Base-by-base conservation (phyloP, 2,329 filamentous ascomycete genomes). In the Apiospora koreana region DNA sequence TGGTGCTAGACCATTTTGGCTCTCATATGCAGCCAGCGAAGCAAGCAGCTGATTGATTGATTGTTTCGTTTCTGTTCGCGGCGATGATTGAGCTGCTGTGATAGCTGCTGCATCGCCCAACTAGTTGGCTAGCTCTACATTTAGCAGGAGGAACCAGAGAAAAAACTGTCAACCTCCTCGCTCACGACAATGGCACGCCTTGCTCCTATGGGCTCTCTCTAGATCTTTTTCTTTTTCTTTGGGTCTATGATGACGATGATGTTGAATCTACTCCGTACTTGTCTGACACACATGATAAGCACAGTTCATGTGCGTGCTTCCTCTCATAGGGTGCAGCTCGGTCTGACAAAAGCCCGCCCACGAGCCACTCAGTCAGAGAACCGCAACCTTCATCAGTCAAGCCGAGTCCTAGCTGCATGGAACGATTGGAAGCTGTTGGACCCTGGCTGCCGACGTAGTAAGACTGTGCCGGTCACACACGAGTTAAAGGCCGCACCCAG, bases 251-350 rank as follows among this genome's bases (percentile, higher is more conserved):
- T 58, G 50, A 31, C 12, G 46, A 25, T 28, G 48, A 54, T 21
- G 50, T 21, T 21, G 50, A 35, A 58, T 12, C 25, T 18, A 54
- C 23, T 50, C 12, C 48, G 31, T 21, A 21, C 50, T 21, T 58
- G 50, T 21, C 50, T 31, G 9, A 35, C 50, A 58, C 50, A 43
- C 12, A 42, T 43, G 41, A 43, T 43, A 35, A 58, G 50, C 7
- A 62, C 31, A 18, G 54, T 62, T 38, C 54, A 62, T 62, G 54
- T 62, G 54, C 54, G 31, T 62, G 54, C 31, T 62, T 62, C 54
- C 31, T 62, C 31, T 62, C 31, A n/a, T 38, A 58, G 50, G 28
- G 16, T 62, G 54, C 54, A 38, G 2, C 54, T 18, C 31, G 3
- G 54, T 38, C 54, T 62, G 21, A 31, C 28, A 8, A 31, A 38